Conservation (phyloP, 2,329 filamentous ascomycete species). For the Rosellinia necatrix region DNA sequence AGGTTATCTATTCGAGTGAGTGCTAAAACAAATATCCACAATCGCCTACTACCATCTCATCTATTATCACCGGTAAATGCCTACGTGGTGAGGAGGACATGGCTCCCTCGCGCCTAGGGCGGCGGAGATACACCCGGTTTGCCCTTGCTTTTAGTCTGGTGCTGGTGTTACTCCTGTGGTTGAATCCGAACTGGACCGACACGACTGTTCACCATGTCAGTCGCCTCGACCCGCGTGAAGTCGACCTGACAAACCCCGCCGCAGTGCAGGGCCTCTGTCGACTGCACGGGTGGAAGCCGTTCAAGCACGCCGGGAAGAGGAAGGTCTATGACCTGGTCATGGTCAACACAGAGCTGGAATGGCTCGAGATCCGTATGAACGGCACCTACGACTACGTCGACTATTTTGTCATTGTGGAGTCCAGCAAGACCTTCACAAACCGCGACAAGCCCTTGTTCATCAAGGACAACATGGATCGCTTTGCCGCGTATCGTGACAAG, state of each 20-base stretch:
- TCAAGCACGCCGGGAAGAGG: conserved; percentile 41
- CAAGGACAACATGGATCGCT: conserved; percentile 55
- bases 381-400: conserved; percentile 63
- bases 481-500: conserved; percentile 59
- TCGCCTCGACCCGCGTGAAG: conserved; percentile 30
- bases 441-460: conserved; percentile 59
- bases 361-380: conserved; percentile 66
- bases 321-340: conserved; percentile 67
- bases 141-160: conserved; percentile 22
- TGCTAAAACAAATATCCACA: too few species aligned
- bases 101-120: conserved; percentile 26
- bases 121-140: conserved; percentile 31
- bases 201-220: conserved; percentile 35
- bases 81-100: conserved; percentile 17
- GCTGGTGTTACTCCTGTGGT: conserved; percentile 35
- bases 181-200: conserved; percentile 40
- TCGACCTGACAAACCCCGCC: conserved; percentile 30
- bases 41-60: too few species aligned
- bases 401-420: conserved; percentile 68
- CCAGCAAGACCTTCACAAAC: conserved; percentile 61
- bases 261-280: conserved; percentile 40
- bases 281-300: conserved; percentile 47
- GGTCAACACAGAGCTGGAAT: conserved; percentile 67
- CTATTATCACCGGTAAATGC: conserved; percentile 2
- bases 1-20: too few species aligned